Conservation (phyloP, 768 basidiomycete species). For the Phylloporus sp. region DNA sequence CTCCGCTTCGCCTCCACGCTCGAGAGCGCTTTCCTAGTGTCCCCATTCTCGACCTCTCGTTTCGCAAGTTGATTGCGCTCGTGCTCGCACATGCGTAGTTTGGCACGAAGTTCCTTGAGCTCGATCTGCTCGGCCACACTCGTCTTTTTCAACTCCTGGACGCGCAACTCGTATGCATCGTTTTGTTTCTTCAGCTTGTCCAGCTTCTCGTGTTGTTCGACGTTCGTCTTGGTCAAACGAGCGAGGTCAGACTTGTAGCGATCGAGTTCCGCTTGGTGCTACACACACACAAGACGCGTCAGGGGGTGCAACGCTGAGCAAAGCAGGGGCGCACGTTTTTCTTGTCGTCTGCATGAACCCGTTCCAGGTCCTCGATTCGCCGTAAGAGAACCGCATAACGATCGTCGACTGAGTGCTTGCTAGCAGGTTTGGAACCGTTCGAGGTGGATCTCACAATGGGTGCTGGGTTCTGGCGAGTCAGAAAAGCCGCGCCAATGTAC, state of each 20-base stretch:
- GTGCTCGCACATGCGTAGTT: conserved; percentile 54
- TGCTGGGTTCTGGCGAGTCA: conserved; percentile 24
- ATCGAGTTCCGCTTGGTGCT: conserved; percentile 63
- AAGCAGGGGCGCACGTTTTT: conserved; percentile 42
- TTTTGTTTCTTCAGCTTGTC: conserved; percentile 64
- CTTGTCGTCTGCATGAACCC: conserved; percentile 60
- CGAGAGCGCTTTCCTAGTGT: conserved; percentile 48
- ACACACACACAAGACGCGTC: neutral
- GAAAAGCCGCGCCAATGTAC: neutral
- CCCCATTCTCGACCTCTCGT: conserved; percentile 49
- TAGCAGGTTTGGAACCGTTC: conserved; percentile 25
- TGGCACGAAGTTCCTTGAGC: conserved; percentile 56
- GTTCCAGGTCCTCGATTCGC: conserved; percentile 62
- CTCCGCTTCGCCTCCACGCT: conserved; percentile 44
- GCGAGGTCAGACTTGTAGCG: conserved; percentile 53
- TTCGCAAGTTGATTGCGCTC: conserved; percentile 47
- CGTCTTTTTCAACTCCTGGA: conserved; percentile 57
- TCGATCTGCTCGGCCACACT: conserved; percentile 50
- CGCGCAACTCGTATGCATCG: conserved; percentile 49
- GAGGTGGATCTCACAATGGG: conserved; percentile 27
- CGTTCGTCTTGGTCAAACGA: conserved; percentile 40
- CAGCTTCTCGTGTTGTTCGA: conserved; percentile 48
- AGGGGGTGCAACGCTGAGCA: neutral
- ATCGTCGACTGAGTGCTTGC: conserved; percentile 32
- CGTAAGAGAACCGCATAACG: conserved; percentile 52